phyloP scores from a whole-genome alignment of 2,329 filamentous ascomycete genomes.

The Aspergillus glaucus region DNA sequence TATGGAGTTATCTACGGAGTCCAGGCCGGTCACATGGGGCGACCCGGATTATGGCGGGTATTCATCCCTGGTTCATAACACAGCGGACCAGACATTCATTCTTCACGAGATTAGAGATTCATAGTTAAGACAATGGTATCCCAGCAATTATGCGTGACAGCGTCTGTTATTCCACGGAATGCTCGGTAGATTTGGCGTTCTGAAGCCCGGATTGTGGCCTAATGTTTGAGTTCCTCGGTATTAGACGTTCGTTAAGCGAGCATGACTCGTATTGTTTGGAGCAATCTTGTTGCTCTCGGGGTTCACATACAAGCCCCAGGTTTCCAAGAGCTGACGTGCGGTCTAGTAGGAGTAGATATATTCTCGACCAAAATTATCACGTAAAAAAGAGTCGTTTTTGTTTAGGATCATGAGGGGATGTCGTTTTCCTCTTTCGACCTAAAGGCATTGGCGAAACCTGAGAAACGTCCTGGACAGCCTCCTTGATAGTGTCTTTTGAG shows the following conservation, averaged over 20 bases:
- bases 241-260: too few relatives aligned
- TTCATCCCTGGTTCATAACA: background rate
- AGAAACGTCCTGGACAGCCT: slow-evolving; percentile 59
- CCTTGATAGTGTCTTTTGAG: slow-evolving; percentile 76
- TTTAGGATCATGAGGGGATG: slow-evolving; percentile 21
- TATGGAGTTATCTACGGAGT: background rate
- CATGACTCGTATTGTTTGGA: too few relatives aligned
- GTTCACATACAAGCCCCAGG: too few relatives aligned
- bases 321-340: too few relatives aligned
- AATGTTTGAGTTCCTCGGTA: too few relatives aligned
- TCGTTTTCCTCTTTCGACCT: slow-evolving; percentile 29
- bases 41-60: background rate
- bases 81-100: background rate
- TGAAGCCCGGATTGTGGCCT: too few relatives aligned
- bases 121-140: background rate
- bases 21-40: background rate
- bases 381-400: slow-evolving; percentile 31
- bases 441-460: slow-evolving; percentile 6
- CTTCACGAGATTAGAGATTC: background rate
- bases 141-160: too few relatives aligned
- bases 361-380: slow-evolving; percentile 13
- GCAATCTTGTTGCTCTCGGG: too few relatives aligned
- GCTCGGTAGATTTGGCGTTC: too few relatives aligned
- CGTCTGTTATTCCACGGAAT: too few relatives aligned
- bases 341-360: too few relatives aligned